Percentiles rank a stretch among this genome's conserved stretches.
Evolutionary conservation across 2,329 filamentous ascomycete genomes (phyloP).

Genomic region (Fusarium siculi): DNA sequence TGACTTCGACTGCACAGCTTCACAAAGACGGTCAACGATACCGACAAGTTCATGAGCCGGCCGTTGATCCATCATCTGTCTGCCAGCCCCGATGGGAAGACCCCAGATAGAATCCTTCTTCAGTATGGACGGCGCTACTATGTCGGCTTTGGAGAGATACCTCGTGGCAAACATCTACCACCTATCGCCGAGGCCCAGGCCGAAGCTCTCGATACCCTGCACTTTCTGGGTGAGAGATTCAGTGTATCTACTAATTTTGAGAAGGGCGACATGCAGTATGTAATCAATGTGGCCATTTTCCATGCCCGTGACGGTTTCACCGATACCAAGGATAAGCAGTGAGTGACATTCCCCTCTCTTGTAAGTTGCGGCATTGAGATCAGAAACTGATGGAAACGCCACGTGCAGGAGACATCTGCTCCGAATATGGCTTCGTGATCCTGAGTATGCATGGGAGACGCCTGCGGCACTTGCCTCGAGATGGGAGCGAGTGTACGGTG

Average conservation of each 20-base stretch:
- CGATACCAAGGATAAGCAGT: not conserved
- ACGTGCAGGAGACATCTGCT: not conserved
- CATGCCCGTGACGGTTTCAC: not conserved
- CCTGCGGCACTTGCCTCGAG: not conserved
- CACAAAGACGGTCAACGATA: not conserved
- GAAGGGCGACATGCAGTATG: not conserved
- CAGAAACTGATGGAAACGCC: rapidly evolving
- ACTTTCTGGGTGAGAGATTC: not conserved
- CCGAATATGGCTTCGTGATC: not conserved
- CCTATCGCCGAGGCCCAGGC: not conserved
- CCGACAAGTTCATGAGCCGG: not conserved
- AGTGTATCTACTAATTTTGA: not conserved
- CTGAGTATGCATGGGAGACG: not conserved
- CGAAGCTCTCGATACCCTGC: not conserved
- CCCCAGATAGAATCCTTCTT: not conserved
- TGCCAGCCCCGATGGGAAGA: not conserved
- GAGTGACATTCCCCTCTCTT: not conserved
- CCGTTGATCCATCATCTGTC: not conserved
- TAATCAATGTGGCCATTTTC: not conserved
- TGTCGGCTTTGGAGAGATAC: not conserved
- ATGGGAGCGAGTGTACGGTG: not conserved
- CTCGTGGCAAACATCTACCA: not conserved
- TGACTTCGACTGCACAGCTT: not conserved
- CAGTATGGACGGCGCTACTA: not conserved
- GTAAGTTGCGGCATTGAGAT: no score